Conservation (phyloP, 179 eudicot species). For the Spinacia oleracea region DNA sequence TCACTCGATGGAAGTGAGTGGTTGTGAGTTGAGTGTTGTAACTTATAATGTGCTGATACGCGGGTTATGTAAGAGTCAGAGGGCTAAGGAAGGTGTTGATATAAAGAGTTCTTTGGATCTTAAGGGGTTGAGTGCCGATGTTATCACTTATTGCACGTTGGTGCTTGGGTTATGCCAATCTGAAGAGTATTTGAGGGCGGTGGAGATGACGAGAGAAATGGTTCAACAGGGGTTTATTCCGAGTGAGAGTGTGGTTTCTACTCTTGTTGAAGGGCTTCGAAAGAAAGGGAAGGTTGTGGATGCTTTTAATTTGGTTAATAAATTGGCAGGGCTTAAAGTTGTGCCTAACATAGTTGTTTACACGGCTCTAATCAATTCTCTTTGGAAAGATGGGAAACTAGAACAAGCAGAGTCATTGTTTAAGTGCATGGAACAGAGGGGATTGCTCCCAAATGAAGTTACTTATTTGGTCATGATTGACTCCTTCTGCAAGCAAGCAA, state of each 20-base stretch:
- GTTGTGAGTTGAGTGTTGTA: conserved; percentile 52
- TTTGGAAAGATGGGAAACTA: conserved; percentile 60
- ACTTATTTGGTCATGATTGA: conserved; percentile 62
- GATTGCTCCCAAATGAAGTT: conserved; percentile 57
- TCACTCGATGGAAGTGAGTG: conserved; percentile 46
- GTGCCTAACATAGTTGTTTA: conserved; percentile 62
- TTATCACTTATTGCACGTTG: conserved; percentile 66
- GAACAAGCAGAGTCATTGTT: conserved; percentile 57
- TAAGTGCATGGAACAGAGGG: conserved; percentile 44
- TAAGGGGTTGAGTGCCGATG: conserved; percentile 65
- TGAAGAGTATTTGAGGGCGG: conserved; percentile 43
- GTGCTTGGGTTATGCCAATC: conserved; percentile 62
- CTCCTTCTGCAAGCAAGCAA: conserved; percentile 57
- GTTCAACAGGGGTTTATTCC: conserved; percentile 58
- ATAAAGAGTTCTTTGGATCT: conserved; percentile 45
- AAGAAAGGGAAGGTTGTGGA: conserved; percentile 46
- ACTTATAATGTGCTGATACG: conserved; percentile 70
- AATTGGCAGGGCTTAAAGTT: conserved; percentile 41
- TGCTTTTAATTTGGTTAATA: conserved; percentile 54
- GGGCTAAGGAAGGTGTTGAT: conserved; percentile 63
- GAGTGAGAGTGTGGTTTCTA: conserved; percentile 57
- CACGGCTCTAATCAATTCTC: conserved; percentile 58
- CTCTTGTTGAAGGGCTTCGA: conserved; percentile 71
- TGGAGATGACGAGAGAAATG: conserved; percentile 56
- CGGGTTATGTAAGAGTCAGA: conserved; percentile 59